These are phyloP conservation scores for Thielaviopsis punctulata DNA, from an alignment of 2,329 filamentous ascomycete genomes.

Conservation along the genomic window DNA sequence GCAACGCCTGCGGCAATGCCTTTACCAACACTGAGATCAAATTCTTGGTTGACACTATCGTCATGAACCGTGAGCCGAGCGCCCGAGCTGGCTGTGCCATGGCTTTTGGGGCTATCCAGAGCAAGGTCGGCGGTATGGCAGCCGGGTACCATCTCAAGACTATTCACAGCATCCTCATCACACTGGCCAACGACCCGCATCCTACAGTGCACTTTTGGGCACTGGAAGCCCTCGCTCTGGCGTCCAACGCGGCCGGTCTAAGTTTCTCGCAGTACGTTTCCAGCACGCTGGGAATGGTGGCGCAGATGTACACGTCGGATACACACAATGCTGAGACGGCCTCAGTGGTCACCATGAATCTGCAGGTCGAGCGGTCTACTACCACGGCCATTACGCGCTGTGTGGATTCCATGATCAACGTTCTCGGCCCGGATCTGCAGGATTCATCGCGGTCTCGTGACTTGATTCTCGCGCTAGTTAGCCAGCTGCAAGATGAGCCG, in stretches of 20 bases:
- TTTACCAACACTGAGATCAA: constrained; percentile 87
- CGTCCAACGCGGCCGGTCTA: constrained; percentile 80
- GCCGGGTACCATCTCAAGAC: constrained; percentile 92
- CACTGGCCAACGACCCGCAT: constrained; percentile 85
- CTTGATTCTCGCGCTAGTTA: constrained; percentile 72
- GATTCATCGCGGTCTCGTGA: constrained; percentile 84
- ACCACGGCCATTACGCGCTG: constrained; percentile 71
- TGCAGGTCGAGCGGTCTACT: constrained; percentile 72
- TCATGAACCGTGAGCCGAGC: constrained; percentile 81
- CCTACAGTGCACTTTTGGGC: constrained; percentile 95
- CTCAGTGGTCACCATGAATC: constrained; percentile 69
- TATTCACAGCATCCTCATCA: constrained; percentile 96
- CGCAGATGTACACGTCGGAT: constrained; percentile 81
- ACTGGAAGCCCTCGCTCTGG: constrained; percentile 67
- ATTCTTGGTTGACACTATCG: constrained; percentile 81
- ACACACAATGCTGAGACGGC: constrained; percentile 75
- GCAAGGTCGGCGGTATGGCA: constrained; percentile 92
- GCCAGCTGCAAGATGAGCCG: constrained; percentile 63
- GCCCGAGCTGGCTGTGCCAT: constrained; percentile 88
- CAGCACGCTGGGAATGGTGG: constrained; percentile 81
- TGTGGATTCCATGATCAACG: constrained; percentile 90
- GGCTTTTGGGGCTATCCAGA: constrained; percentile 82
- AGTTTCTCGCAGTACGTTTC: constrained; percentile 84
- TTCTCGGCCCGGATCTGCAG: constrained; percentile 85
- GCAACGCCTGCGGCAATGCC: constrained; percentile 64